phyloP scores from a whole-genome alignment of 345 rosid genomes.

The Eucalyptus pumila region DNA sequence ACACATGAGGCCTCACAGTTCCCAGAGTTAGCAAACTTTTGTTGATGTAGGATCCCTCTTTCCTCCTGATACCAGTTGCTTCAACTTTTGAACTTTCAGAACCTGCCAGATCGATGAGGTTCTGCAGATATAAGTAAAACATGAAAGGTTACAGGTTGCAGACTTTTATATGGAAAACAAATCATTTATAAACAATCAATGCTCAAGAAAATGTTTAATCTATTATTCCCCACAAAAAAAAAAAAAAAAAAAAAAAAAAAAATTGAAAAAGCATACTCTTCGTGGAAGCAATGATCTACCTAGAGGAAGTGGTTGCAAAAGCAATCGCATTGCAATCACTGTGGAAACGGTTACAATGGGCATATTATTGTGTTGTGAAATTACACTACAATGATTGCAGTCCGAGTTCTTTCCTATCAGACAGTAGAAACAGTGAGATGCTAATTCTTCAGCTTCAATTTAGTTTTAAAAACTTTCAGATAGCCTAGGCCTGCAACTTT shows the following conservation, averaged over 20 bases:
- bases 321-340: background rate
- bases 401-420: background rate
- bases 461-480: background rate
- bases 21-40: conserved; percentile 98
- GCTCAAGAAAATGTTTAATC: background rate
- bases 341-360: background rate
- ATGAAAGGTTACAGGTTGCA: conserved; percentile 10
- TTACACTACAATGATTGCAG: background rate
- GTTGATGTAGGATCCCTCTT: conserved; percentile 96
- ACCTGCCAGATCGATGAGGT: conserved; percentile 99
- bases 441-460: background rate
- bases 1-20: conserved; percentile 54
- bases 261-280: background rate
- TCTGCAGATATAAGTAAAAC: conserved; percentile 62
- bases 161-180: background rate
- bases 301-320: background rate
- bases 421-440: background rate
- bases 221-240: background rate
- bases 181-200: background rate
- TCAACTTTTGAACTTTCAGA: conserved; percentile 99
- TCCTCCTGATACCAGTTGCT: conserved; percentile 88
- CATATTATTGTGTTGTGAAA: background rate
- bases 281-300: background rate
- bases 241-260: background rate
- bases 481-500: background rate